These are phyloP conservation scores for Pyrenochaeta sp. DNA, from an alignment of 2,329 filamentous ascomycete genomes.

Conservation along the genomic window DNA sequence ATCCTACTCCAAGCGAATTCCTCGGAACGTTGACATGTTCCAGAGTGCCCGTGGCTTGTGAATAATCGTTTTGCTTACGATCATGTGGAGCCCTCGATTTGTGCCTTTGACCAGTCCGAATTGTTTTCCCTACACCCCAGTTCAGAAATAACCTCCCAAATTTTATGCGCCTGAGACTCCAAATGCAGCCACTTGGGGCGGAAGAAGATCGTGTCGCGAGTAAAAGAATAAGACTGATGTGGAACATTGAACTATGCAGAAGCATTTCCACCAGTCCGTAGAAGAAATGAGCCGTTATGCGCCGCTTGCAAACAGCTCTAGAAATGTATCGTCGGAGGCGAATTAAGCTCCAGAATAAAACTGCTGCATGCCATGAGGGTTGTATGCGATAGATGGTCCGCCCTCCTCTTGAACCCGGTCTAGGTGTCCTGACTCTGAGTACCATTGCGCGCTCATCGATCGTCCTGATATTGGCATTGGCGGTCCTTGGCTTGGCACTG, in stretches of 20 bases:
- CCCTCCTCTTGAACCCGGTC: conserved; percentile 47
- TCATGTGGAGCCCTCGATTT: no score
- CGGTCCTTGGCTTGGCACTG: conserved; percentile 28
- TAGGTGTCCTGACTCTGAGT: conserved; percentile 38
- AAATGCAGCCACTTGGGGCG: not conserved
- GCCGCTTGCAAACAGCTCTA: conserved; percentile 1
- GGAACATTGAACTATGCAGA: conserved; percentile 6
- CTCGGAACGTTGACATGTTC: no score
- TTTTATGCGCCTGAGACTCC: not conserved
- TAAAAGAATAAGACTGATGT: not conserved
- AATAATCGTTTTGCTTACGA: no score
- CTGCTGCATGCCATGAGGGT: conserved; percentile 33
- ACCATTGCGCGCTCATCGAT: conserved; percentile 48
- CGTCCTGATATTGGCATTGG: conserved; percentile 39
- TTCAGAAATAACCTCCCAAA: not conserved
- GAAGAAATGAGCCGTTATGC: conserved; percentile 5
- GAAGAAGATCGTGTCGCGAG: not conserved
- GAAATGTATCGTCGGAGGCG: not conserved
- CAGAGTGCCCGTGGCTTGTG: no score
- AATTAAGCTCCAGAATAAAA: conserved; percentile 40
- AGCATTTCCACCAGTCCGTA: conserved; percentile 3
- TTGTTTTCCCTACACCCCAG: not conserved
- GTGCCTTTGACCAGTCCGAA: not conserved
- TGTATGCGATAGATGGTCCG: conserved; percentile 36
- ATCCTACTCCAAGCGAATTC: no score